Conservation (phyloP, 495 filamentous ascomycete genomes). For the Aspergillus asperescens region DNA sequence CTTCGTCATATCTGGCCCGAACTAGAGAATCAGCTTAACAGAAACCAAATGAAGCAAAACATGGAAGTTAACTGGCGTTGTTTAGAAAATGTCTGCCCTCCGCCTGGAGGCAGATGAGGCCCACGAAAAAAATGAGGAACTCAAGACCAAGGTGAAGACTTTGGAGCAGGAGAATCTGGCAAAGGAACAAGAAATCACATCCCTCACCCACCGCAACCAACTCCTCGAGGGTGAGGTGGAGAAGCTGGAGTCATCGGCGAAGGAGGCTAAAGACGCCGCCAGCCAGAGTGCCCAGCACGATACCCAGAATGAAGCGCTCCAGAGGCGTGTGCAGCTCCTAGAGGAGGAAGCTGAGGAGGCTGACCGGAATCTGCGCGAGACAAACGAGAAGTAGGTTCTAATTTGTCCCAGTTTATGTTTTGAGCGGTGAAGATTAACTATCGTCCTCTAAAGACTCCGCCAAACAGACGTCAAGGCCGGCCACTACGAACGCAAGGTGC, state of each 20-base stretch:
- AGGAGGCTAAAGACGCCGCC: constrained; percentile 72
- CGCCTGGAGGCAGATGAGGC: constrained; percentile 87
- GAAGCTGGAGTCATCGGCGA: constrained; percentile 71
- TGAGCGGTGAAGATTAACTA: constrained; percentile 17
- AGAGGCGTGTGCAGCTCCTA: constrained; percentile 86
- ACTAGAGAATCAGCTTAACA: not conserved
- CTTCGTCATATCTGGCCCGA: constrained; percentile 1
- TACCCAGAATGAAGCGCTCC: constrained; percentile 80
- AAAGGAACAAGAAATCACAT: constrained; percentile 97
- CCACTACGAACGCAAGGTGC: constrained; percentile 98
- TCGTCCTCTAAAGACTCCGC: constrained; percentile 62
- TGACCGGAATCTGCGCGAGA: constrained; percentile 89
- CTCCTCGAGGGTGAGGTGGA: constrained; percentile 86
- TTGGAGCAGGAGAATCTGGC: constrained; percentile 91
- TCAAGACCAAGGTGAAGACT: constrained; percentile 75
- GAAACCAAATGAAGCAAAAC: not conserved
- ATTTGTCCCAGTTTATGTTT: not conserved
- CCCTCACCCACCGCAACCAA: constrained; percentile 84
- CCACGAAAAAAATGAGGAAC: constrained; percentile 72
- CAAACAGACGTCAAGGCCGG: constrained; percentile 99
- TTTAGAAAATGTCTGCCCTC: constrained; percentile 87
- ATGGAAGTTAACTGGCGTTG: constrained; percentile 16
- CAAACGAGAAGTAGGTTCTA: constrained; percentile 87
- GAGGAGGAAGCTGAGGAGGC: constrained; percentile 97
- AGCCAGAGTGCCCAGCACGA: constrained; percentile 68